Evolutionary conservation across 257 asterid genomes (phyloP).

Genomic region (Plectranthus barbatus): DNA sequence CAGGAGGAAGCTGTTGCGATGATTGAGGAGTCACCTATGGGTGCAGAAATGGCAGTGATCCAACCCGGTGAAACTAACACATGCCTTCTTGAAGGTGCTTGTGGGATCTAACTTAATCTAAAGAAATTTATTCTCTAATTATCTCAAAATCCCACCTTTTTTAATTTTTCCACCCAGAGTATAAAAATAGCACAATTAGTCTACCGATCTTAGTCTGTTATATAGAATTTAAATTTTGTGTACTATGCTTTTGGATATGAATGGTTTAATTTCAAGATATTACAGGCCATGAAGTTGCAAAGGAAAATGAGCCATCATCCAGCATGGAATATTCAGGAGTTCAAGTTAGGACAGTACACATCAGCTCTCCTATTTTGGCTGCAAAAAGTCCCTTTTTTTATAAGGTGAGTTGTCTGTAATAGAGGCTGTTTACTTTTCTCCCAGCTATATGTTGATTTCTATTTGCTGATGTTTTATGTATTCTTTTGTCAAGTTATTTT

Average conservation of each 20-base stretch:
- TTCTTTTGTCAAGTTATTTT: constrained; percentile 50
- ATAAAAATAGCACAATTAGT: neutral
- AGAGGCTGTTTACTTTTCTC: neutral
- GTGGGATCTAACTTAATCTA: constrained; percentile 1
- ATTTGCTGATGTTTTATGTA: constrained; percentile 6
- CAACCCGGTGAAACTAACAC: constrained; percentile 25
- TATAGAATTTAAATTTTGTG: neutral
- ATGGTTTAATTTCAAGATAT: constrained; percentile 11
- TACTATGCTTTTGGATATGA: neutral
- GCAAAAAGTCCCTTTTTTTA: constrained; percentile 76
- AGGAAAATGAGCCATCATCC: constrained; percentile 24
- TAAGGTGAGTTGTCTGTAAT: constrained; percentile 33
- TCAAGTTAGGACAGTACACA: constrained; percentile 51
- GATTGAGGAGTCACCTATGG: constrained; percentile 49
- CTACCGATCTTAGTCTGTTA: neutral
- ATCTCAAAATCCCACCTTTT: neutral
- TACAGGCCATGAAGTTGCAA: constrained; percentile 35
- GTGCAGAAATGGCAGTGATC: constrained; percentile 20
- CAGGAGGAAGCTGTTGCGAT: constrained; percentile 59
- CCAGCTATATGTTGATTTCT: constrained; percentile 6
- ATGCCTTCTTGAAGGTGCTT: constrained; percentile 7
- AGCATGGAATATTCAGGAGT: constrained; percentile 33
- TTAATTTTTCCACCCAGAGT: neutral
- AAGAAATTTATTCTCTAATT: neutral
- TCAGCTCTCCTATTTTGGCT: constrained; percentile 89